Evolutionary conservation across 2,329 filamentous ascomycete species (phyloP).

Genomic region (Cryphonectria japonica): DNA sequence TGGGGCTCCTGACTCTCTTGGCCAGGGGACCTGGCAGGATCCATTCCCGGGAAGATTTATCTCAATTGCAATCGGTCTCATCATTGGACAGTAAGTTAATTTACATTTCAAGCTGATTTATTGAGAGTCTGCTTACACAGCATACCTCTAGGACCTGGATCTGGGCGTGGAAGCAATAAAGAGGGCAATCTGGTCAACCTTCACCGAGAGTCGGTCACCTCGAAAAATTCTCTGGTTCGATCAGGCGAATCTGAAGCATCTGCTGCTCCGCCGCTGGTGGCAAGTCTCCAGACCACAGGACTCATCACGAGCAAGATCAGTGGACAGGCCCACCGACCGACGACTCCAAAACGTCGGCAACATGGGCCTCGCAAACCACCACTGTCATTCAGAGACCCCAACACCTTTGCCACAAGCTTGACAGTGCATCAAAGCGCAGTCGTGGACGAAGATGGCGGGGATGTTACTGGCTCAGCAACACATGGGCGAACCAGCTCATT

Average conservation of each 20-base stretch:
- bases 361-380: slow-evolving; percentile 27
- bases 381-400: slow-evolving; percentile 30
- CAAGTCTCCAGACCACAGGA: slow-evolving; percentile 22
- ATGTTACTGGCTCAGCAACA: slow-evolving; percentile 8
- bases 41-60: slow-evolving; percentile 11
- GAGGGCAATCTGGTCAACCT: background rate
- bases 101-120: background rate
- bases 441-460: background rate
- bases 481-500: slow-evolving; percentile 22
- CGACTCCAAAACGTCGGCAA: slow-evolving; percentile 11
- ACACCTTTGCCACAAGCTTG: slow-evolving; percentile 18
- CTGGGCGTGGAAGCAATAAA: slow-evolving; percentile 33
- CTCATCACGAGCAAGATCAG: slow-evolving; percentile 36
- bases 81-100: slow-evolving; percentile 17
- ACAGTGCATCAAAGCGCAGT: slow-evolving; percentile 12
- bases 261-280: slow-evolving; percentile 32
- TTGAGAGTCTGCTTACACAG: slow-evolving; percentile 5
- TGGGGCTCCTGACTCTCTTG: slow-evolving; percentile 43
- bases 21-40: slow-evolving; percentile 36
- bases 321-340: slow-evolving; percentile 14
- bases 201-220: background rate
- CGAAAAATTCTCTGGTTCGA: slow-evolving; percentile 30
- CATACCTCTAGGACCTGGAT: background rate
- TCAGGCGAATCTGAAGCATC: slow-evolving; percentile 29
- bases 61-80: background rate